Conservation (phyloP, 2,329 filamentous ascomycete species). For the Rhynchosporium secalis region DNA sequence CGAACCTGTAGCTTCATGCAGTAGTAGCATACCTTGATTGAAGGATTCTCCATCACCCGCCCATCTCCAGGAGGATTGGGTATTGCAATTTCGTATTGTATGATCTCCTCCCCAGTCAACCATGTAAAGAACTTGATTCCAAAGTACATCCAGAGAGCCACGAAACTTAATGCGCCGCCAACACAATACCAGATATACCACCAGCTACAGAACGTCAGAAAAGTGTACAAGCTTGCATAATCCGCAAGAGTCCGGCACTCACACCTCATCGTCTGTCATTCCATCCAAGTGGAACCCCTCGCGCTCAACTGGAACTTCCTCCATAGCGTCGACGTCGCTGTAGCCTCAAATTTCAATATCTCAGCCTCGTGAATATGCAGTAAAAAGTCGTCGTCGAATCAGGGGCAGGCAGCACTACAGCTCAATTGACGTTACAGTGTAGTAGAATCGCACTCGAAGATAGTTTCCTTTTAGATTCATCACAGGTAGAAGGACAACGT, state of each 20-base stretch:
- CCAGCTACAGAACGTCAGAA: slow-evolving; percentile 28
- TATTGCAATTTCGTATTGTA: slow-evolving; percentile 60
- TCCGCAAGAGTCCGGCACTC: slow-evolving; percentile 17
- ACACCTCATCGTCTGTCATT: slow-evolving; percentile 32
- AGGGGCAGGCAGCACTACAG: background rate
- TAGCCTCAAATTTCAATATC: background rate
- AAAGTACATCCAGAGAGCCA: slow-evolving; percentile 31
- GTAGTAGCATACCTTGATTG: slow-evolving; percentile 53
- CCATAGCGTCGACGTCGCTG: slow-evolving; percentile 13
- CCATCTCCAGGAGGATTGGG: slow-evolving; percentile 62
- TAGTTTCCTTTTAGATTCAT: slow-evolving; percentile 3
- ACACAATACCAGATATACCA: slow-evolving; percentile 26
- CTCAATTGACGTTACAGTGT: background rate
- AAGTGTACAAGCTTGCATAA: background rate
- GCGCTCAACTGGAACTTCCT: slow-evolving; percentile 1
- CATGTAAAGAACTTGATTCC: slow-evolving; percentile 29
- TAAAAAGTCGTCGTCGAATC: background rate
- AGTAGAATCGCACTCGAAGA: background rate
- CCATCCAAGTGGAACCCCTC: slow-evolving; percentile 24
- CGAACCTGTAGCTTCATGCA: background rate
- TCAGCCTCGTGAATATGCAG: slow-evolving; percentile 13
- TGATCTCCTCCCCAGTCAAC: slow-evolving; percentile 43
- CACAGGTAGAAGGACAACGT: slow-evolving; percentile 3
- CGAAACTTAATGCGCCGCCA: slow-evolving; percentile 27
- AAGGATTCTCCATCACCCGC: slow-evolving; percentile 57